Evolutionary conservation across 352 stramenopile species (phyloP), one percentile per base, ranked within the genome.

Genomic region (Pythium plurisporium): DNA sequence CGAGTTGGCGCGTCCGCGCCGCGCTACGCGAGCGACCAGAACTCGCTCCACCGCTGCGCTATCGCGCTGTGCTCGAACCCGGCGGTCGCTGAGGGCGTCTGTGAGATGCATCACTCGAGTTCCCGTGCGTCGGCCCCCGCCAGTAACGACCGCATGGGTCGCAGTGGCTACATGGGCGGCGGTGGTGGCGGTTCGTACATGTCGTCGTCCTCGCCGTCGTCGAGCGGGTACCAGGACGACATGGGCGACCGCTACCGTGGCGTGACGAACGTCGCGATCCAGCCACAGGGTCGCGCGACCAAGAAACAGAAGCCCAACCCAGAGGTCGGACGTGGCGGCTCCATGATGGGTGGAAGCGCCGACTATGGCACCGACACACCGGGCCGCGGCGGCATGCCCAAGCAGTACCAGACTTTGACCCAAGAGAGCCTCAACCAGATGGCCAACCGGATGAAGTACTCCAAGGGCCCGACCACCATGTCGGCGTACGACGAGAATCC

Each of bases 31-130:
- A 26, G 29, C 49, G 66, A 76, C 48, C 67, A 72, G 40, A 86
- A 74, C 67, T 84, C 75, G 27, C 75, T 91, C 22, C 82, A 91
- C 55, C 80, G 82, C 27, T 93, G 82, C 62, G 79, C 75, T 26
- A 83, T 93, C 55, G 79, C 75, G 34, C 64, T 93, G 17, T 93
- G 82, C 72, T 84, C 82, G 9, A 83, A 91, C 60, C 77, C 84
- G 15, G 80, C 82, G 15, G 76, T 89, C 33, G 79, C 82, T 10
- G 73, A 91, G 49, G 79, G 80, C 31, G 79, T 93, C 19, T 93
- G 82, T 59, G 72, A 79, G 33, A 81, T 90, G 65, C 82, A 93
- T 49, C 67, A 89, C 46, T 86, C 79, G 12, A 75, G 77, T 37
- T 58, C 40, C 1, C 59, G 59, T 38, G 44, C 36, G 17, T 14